These are phyloP conservation scores for Nakaseomyces uthaithaninus DNA, from an alignment of 1,139 yeast genomes.

Conservation along the genomic window DNA sequence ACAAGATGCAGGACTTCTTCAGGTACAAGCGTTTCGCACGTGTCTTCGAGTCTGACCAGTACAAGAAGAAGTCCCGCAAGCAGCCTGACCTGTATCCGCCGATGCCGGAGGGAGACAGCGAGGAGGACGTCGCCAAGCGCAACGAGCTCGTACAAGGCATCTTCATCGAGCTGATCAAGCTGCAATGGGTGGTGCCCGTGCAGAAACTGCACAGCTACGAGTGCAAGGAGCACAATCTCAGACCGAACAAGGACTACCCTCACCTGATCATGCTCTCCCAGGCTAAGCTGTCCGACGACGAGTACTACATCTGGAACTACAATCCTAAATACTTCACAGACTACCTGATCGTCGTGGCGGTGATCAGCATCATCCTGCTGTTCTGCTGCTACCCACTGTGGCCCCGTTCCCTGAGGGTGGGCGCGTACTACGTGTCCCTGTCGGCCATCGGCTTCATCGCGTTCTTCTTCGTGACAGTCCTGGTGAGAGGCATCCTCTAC, in stretches of 20 bases:
- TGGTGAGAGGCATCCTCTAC: constrained; percentile 69
- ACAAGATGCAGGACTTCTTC: constrained; percentile 70
- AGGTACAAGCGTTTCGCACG: constrained; percentile 75
- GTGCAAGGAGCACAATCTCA: constrained; percentile 51
- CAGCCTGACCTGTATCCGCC: constrained; percentile 54
- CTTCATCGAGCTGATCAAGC: constrained; percentile 61
- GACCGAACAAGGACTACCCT: constrained; percentile 72
- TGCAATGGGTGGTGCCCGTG: constrained; percentile 68
- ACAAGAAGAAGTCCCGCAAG: constrained; percentile 47
- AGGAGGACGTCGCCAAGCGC: constrained; percentile 34
- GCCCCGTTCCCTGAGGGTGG: constrained; percentile 85
- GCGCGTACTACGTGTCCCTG: constrained; percentile 87
- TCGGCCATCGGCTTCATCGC: constrained; percentile 67
- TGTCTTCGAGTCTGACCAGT: constrained; percentile 68
- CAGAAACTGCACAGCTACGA: constrained; percentile 64
- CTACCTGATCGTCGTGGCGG: constrained; percentile 52
- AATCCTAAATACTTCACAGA: constrained; percentile 67
- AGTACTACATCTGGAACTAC: constrained; percentile 81
- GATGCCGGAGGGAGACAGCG: constrained; percentile 32
- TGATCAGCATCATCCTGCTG: constrained; percentile 61
- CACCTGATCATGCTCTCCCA: constrained; percentile 56
- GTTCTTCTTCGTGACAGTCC: constrained; percentile 67
- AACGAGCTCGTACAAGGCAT: constrained; percentile 44
- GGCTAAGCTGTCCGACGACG: constrained; percentile 69
- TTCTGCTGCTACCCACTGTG: constrained; percentile 89